Percentiles rank a stretch among this genome's conserved stretches.
These are phyloP conservation scores for Pythium volutum DNA, from an alignment of 352 stramenopile species.

Conservation along the genomic window DNA sequence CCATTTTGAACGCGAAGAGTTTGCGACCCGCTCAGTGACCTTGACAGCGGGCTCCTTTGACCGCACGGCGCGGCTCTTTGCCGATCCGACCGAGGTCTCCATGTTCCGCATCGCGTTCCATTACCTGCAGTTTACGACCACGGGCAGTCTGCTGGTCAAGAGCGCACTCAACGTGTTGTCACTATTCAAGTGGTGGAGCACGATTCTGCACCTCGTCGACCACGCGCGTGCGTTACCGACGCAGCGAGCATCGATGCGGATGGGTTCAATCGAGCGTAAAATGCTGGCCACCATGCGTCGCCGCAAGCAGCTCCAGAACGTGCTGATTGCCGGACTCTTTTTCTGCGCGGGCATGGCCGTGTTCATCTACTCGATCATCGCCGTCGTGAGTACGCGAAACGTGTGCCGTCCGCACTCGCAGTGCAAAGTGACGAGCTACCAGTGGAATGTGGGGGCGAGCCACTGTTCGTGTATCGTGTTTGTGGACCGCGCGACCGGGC, in stretches of 20 bases:
- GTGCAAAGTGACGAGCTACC: slow-evolving; percentile 19
- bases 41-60: slow-evolving; percentile 34
- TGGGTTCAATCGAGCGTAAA: background rate
- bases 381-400: background rate
- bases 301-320: background rate
- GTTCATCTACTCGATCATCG: slow-evolving; percentile 22
- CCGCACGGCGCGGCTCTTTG: slow-evolving; percentile 37
- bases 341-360: slow-evolving; percentile 14
- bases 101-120: slow-evolving; percentile 46
- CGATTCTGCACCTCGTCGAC: background rate
- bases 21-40: slow-evolving; percentile 30
- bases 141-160: slow-evolving; percentile 29
- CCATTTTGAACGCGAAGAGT: no score
- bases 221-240: background rate
- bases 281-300: background rate
- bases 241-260: background rate
- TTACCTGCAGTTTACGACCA: slow-evolving; percentile 36
- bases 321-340: slow-evolving; percentile 8
- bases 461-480: slow-evolving; percentile 30
- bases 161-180: slow-evolving; percentile 28
- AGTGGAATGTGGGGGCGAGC: slow-evolving; percentile 17
- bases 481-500: slow-evolving; percentile 10
- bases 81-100: slow-evolving; percentile 38
- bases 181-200: background rate
- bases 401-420: slow-evolving; percentile 4